Evolutionary conservation across 2,329 filamentous ascomycete species (phyloP).

Genomic region (Colletotrichum orchidophilum): DNA sequence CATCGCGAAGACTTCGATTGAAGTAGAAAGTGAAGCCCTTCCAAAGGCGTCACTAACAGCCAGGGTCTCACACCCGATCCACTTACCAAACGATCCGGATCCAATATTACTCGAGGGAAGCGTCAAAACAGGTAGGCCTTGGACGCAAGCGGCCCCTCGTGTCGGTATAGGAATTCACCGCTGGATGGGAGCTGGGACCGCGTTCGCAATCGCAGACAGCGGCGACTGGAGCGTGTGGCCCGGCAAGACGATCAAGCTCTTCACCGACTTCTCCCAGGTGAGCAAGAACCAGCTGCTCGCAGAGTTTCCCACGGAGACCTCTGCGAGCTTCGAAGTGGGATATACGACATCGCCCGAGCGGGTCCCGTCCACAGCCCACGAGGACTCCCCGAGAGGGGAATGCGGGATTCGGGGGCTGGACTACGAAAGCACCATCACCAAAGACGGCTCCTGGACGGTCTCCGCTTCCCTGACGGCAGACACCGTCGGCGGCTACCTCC

Average conservation of each 20-base stretch:
- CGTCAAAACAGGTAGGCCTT: constrained; percentile 38
- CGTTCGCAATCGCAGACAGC: constrained; percentile 52
- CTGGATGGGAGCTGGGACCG: constrained; percentile 44
- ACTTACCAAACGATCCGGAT: constrained; percentile 39
- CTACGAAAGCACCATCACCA: constrained; percentile 39
- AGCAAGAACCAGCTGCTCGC: constrained; percentile 42
- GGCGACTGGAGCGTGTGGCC: constrained; percentile 49
- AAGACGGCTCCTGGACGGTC: constrained; percentile 49
- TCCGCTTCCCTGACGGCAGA: constrained; percentile 45
- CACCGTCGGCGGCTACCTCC: constrained; percentile 46
- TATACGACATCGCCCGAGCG: constrained; percentile 47
- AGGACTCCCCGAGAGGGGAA: constrained; percentile 44
- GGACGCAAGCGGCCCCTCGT: constrained; percentile 37
- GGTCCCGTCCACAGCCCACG: constrained; percentile 41
- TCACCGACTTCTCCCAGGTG: constrained; percentile 44
- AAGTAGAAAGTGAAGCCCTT: constrained; percentile 50
- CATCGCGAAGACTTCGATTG: constrained; percentile 39
- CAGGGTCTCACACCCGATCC: constrained; percentile 46
- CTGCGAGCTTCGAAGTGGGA: constrained; percentile 53
- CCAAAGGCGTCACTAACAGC: constrained; percentile 48
- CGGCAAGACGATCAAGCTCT: constrained; percentile 43
- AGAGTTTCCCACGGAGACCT: constrained; percentile 39
- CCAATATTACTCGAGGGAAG: constrained; percentile 50
- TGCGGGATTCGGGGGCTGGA: constrained; percentile 51
- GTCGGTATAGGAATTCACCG: constrained; percentile 46